Conservation (phyloP, 139 green algal species). For the Raphidocelis subcapitata region DNA sequence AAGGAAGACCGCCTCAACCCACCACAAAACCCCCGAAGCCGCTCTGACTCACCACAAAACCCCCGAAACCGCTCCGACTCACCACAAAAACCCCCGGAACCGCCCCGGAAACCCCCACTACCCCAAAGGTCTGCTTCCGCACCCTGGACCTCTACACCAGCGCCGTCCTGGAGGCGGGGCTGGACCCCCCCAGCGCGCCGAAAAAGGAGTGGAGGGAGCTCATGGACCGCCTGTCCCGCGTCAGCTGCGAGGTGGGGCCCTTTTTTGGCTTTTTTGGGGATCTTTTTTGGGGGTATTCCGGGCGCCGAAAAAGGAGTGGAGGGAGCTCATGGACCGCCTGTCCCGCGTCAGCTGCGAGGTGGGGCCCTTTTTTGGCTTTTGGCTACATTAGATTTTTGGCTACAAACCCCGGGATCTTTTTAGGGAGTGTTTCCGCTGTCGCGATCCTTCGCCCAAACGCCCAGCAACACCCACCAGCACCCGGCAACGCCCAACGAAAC, state of each 20-base stretch:
- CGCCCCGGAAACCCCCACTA: background rate
- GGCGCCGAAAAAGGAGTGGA: slow-evolving; percentile 56
- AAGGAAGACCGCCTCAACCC: background rate
- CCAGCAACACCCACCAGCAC: too few relatives aligned
- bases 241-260: slow-evolving; percentile 27
- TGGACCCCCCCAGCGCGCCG: slow-evolving; percentile 44
- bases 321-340: slow-evolving; percentile 81
- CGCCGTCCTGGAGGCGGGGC: slow-evolving; percentile 69
- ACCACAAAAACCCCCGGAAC: background rate
- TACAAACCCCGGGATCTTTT: background rate
- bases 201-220: slow-evolving; percentile 67
- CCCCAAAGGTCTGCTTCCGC: slow-evolving; percentile 42
- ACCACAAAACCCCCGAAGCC: too few relatives aligned
- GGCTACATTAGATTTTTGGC: background rate
- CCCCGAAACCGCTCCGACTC: too few relatives aligned
- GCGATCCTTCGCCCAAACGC: too few relatives aligned
- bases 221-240: slow-evolving; percentile 73
- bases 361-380: background rate
- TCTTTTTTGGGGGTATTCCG: background rate
- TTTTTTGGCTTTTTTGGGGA: background rate
- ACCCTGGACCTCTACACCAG: slow-evolving; percentile 90
- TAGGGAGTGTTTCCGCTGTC: background rate
- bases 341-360: slow-evolving; percentile 33
- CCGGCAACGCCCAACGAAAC: too few relatives aligned
- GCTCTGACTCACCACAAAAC: too few relatives aligned